Base-by-base conservation (phyloP, 1,284 basidiomycete genomes). In the Abortiporus biennis region DNA sequence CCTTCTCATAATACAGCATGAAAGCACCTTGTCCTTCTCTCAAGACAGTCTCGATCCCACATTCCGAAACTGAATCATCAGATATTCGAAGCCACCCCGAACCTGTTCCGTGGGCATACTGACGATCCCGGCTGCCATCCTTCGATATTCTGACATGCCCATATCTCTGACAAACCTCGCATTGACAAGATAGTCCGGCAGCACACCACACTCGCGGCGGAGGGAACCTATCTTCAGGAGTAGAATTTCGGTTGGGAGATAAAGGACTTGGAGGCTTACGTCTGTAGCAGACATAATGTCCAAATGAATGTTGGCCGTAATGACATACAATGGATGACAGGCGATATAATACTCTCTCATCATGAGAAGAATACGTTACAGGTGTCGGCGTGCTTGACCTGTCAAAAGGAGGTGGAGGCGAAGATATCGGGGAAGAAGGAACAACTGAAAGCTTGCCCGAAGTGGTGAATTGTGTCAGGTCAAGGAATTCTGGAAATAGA, bases 251-350 rank as follows among this genome's bases (percentile, higher is more conserved):
- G 30, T 51, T 51, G 11, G 49, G 30, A 1, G 61, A 63, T 20
- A 50, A 54, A 3, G 62, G 54, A 6, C 54, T 52, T 15, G 67
- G 61, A 0, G 91, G 91, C 61, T 85, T 85, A 29, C 92, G 71
- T n/a, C 92, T 72, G 59, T 81, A 93, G 50, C 87, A 90, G 47
- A 95, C 76, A 57, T 93, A 96, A 61, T 96, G 93, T 1, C 93
- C 92, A 55, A 86, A 93, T 4, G 80, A 84, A 56, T 94, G 91
- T 45, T 81, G 78, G 15, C 92, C 92, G 58, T 84, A 92, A 64
- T 96, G 92, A 53, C 91, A 89, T 6, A 96, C 90, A 21, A 89
- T 78, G 8, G 87, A 80, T 2, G 80, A 64, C 21, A 96, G 76
- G 27, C 88, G 77, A 61, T 95, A 96, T 25, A 92, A 66, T 9